Conservation (phyloP, 768 basidiomycete species). For the Termitomyces sp. region DNA sequence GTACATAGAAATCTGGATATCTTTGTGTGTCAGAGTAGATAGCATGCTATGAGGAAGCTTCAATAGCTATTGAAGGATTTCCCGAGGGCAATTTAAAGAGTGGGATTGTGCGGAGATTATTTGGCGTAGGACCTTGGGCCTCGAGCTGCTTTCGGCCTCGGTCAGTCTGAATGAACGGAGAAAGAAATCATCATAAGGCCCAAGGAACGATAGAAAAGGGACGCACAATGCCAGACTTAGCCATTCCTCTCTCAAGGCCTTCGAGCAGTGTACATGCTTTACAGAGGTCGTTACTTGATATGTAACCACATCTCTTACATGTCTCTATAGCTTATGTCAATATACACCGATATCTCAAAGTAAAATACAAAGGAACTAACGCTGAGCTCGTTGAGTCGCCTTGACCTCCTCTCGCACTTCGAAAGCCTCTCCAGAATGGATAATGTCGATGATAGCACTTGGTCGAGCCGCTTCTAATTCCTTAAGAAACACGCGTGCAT, state of each 20-base stretch:
- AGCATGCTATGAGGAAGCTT: constrained; percentile 29
- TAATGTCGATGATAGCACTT: constrained; percentile 95
- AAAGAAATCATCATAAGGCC: constrained; percentile 1
- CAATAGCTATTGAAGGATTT: constrained; percentile 38
- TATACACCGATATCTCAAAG: neutral
- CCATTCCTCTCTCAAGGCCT: constrained; percentile 85
- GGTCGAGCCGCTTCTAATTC: constrained; percentile 93
- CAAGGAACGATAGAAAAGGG: constrained; percentile 6
- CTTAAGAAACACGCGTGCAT: constrained; percentile 92
- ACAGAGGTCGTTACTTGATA: constrained; percentile 95
- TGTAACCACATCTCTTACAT: constrained; percentile 90
- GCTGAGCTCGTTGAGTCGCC: constrained; percentile 77
- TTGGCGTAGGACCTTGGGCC: constrained; percentile 54
- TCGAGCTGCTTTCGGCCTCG: constrained; percentile 62
- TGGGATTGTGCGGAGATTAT: constrained; percentile 77
- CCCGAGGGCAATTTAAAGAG: constrained; percentile 53
- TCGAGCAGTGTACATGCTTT: constrained; percentile 91
- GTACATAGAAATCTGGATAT: constrained; percentile 9
- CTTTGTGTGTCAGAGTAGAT: neutral
- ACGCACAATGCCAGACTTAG: constrained; percentile 57
- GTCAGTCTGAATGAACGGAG: constrained; percentile 49
- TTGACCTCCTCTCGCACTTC: constrained; percentile 85
- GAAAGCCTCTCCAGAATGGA: constrained; percentile 93
- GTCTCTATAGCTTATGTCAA: constrained; percentile 53
- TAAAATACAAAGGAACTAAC: constrained; percentile 42